Conservation (phyloP, 768 basidiomycete genomes). For the Saitozyma sp. region DNA sequence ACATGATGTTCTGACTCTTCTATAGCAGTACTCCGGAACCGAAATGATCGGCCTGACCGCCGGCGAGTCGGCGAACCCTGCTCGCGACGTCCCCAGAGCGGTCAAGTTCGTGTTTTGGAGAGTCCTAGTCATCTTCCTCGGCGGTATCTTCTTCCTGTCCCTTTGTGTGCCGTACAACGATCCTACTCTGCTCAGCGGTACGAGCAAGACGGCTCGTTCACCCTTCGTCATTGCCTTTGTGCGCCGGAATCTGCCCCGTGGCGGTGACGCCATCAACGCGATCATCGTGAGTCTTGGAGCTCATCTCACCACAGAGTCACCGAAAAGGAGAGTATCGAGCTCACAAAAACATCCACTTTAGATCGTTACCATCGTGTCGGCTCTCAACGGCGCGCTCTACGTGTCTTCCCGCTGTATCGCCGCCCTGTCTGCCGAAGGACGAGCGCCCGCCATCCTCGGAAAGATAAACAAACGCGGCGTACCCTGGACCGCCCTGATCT, state of each 20-base stretch:
- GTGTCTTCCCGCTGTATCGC: constrained; percentile 4
- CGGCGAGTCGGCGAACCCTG: constrained; percentile 8
- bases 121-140: constrained; percentile 13
- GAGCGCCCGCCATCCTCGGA: constrained; percentile 19
- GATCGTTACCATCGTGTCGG: constrained; percentile 14
- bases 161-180: too few species aligned
- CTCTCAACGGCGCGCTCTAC: constrained; percentile 17
- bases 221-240: constrained; percentile 7
- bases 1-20: too few species aligned
- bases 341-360: too few species aligned
- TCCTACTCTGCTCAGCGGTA: too few species aligned
- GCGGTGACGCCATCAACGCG: not conserved
- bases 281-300: too few species aligned
- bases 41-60: constrained; percentile 12
- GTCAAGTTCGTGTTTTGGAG: constrained; percentile 14
- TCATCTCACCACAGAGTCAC: too few species aligned
- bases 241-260: not conserved
- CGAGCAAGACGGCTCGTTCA: constrained; percentile 5
- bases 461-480: constrained; percentile 21
- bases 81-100: constrained; percentile 17
- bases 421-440: constrained; percentile 2
- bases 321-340: too few species aligned
- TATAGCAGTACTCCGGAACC: constrained; percentile 6
- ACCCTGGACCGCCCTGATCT: constrained; percentile 8
- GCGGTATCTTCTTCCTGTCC: constrained; percentile 12